Base-by-base conservation (phyloP, 352 stramenopile species). In the Globisporangium parvum region DNA sequence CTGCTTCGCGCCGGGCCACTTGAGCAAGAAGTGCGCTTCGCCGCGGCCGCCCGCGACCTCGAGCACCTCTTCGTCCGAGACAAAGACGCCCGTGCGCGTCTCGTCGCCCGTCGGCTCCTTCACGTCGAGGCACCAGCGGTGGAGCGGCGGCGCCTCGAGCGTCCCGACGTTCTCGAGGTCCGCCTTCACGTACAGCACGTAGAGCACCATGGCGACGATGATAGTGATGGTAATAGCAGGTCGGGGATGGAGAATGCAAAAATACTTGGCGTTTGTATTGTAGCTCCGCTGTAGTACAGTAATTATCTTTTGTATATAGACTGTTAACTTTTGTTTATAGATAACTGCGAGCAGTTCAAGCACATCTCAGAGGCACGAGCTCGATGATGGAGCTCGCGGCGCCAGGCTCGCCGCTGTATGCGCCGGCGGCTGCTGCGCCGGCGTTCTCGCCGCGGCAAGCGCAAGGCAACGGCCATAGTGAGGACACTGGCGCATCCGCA, bases 141-240 rank as follows among this genome's bases (percentile, higher is more conserved):
- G 82, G 44, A 80, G 55, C 20, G 69, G 49, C 33, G 86, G 82
- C 35, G 83, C 80, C 49, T 75, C 68, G 48, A 93, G 65, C 67
- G 70, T 80, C 64, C 80, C 80, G 3, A 95, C 73, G 65, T 94
- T 93, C 80, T 95, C 83, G 26, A 95, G 73, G 5, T 95, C 84
- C 11, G 82, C 86, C 67, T 94, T 94, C 14, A 95, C 75, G 63
- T 89, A 91, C 49, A 95, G 70, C 69, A 94, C 80, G 61, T 85
- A 90, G 28, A 94, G 68, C 61, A 91, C 83, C 84, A n/a, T n/a
- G n/a, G n/a, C n/a, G n/a, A n/a, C n/a, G n/a, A n/a, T n/a, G n/a
- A n/a, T n/a, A n/a, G n/a, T n/a, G n/a, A n/a, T n/a, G n/a, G n/a
- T n/a, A n/a, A n/a, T n/a, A n/a, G n/a, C n/a, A n/a, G n/a, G n/a